These are phyloP conservation scores for Globisporangium recalcitrans DNA, from an alignment of 352 stramenopile genomes.

Conservation along the genomic window DNA sequence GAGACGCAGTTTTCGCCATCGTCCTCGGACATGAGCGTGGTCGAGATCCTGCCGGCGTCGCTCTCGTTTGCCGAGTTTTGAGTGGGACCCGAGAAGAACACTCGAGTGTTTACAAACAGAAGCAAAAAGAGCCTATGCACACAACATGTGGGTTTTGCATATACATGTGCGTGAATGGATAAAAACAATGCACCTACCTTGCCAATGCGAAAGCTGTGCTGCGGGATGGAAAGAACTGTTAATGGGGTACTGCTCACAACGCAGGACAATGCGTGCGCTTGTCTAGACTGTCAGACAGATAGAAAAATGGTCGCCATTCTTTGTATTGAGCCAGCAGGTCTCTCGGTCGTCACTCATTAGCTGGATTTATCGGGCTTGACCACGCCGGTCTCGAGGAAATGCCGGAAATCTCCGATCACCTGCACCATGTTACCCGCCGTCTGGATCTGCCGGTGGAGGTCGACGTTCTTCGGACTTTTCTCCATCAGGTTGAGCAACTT, in stretches of 20 bases:
- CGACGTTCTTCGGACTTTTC: conserved; percentile 78
- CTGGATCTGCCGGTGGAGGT: conserved; percentile 84
- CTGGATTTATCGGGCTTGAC: conserved; percentile 24
- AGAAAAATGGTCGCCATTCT: neutral
- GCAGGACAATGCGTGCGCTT: neutral
- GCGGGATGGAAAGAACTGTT: neutral
- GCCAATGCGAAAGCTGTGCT: neutral
- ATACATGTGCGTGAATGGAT: conserved; percentile 1
- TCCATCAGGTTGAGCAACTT: conserved; percentile 82
- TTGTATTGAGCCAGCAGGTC: neutral
- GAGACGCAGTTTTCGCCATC: conserved; percentile 25
- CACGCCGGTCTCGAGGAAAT: conserved; percentile 76
- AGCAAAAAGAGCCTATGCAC: neutral
- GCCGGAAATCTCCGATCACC: conserved; percentile 75
- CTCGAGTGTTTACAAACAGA: conserved; percentile 9
- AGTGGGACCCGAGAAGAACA: neutral
- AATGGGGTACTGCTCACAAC: neutral
- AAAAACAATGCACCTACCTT: neutral
- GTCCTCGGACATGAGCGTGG: conserved; percentile 29
- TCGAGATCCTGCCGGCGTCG: conserved; percentile 26
- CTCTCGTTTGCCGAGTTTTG: conserved; percentile 37
- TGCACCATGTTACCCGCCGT: conserved; percentile 78
- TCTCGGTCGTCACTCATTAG: conserved; percentile 3
- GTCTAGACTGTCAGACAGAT: neutral
- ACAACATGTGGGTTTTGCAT: conserved; percentile 1